A percentile compares a stretch with the other conserved stretches of the same genome.
Conservation (phyloP, 768 basidiomycete species). For the Royoungia palumana region DNA sequence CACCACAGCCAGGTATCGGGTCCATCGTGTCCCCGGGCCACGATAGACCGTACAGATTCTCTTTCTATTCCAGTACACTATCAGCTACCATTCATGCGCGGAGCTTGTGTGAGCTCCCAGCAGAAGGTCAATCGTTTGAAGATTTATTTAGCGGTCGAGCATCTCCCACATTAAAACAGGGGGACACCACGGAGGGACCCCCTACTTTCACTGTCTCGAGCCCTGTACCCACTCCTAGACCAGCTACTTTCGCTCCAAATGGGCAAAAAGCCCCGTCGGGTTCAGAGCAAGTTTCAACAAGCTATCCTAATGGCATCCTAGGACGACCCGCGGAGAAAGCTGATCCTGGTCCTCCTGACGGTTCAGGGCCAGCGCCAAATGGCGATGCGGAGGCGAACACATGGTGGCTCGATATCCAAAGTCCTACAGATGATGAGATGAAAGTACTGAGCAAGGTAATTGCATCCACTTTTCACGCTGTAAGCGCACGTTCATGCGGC, state of each 20-base stretch:
- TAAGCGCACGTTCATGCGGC: slow-evolving; percentile 1
- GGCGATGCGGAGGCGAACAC: slow-evolving; percentile 68
- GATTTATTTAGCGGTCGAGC: slow-evolving; percentile 72
- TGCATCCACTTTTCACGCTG: background rate
- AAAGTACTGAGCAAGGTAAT: slow-evolving; percentile 87
- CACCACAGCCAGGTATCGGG: slow-evolving; percentile 9
- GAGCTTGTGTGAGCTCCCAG: slow-evolving; percentile 88
- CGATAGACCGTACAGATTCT: slow-evolving; percentile 94
- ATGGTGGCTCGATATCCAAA: slow-evolving; percentile 96
- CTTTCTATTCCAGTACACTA: slow-evolving; percentile 94
- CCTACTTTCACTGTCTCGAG: slow-evolving; percentile 7
- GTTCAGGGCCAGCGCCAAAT: slow-evolving; percentile 19
- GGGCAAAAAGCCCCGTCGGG: slow-evolving; percentile 9
- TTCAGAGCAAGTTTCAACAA: slow-evolving; percentile 1
- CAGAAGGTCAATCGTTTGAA: slow-evolving; percentile 89
- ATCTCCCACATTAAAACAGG: slow-evolving; percentile 11
- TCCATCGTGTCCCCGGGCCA: slow-evolving; percentile 54
- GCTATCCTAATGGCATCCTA: slow-evolving; percentile 14
- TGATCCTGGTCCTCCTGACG: slow-evolving; percentile 19
- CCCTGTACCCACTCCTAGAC: slow-evolving; percentile 6
- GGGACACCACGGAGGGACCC: slow-evolving; percentile 2
- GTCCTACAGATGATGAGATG: slow-evolving; percentile 98
- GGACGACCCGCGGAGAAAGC: slow-evolving; percentile 19
- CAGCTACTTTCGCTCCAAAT: slow-evolving; percentile 1
- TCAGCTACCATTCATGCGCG: slow-evolving; percentile 94